Percentiles rank a stretch among this genome's conserved stretches.
Evolutionary conservation across 352 stramenopile genomes (phyloP).

Genomic region (Phytophthora syringae): DNA sequence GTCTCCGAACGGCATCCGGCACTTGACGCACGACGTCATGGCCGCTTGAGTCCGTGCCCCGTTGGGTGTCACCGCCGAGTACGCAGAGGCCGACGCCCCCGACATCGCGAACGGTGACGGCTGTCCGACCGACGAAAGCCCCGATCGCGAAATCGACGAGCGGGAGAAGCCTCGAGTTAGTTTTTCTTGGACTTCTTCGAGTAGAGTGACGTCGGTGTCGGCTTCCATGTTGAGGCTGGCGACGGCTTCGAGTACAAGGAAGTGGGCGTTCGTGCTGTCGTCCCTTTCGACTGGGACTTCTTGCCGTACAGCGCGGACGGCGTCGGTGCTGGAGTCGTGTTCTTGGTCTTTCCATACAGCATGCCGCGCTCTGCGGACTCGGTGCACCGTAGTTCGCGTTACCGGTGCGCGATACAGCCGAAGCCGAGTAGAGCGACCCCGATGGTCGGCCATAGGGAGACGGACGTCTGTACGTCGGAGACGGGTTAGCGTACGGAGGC

Average conservation of each 20-base stretch:
- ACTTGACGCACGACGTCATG: conserved; percentile 56
- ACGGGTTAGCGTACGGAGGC: conserved; percentile 23
- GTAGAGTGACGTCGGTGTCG: conserved; percentile 36
- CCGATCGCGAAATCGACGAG: conserved; percentile 29
- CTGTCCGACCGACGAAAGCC: conserved; percentile 20
- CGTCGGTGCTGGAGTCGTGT: conserved; percentile 14
- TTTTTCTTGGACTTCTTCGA: conserved; percentile 36
- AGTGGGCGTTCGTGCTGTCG: conserved; percentile 17
- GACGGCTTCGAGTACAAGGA: conserved; percentile 36
- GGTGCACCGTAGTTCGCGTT: conserved; percentile 25
- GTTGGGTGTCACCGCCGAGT: conserved; percentile 16
- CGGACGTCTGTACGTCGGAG: conserved; percentile 23
- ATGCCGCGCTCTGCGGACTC: conserved; percentile 33
- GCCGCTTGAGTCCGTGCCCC: conserved; percentile 2
- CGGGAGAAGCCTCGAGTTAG: conserved; percentile 26
- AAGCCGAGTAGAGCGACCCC: conserved; percentile 31
- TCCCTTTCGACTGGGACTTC: conserved; percentile 25
- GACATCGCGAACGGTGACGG: conserved; percentile 37
- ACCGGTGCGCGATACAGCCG: conserved; percentile 11
- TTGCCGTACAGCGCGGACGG: conserved; percentile 34
- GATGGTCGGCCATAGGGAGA: conserved; percentile 23
- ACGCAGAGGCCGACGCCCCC: conserved; percentile 16
- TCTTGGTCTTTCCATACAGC: conserved; percentile 38
- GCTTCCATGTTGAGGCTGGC: conserved; percentile 19
- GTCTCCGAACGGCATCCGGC: conserved; percentile 57